Evolutionary conservation across 768 basidiomycete genomes (phyloP), one percentile per base, ranked within the genome.

Genomic region (Psilocybe cubensis): DNA sequence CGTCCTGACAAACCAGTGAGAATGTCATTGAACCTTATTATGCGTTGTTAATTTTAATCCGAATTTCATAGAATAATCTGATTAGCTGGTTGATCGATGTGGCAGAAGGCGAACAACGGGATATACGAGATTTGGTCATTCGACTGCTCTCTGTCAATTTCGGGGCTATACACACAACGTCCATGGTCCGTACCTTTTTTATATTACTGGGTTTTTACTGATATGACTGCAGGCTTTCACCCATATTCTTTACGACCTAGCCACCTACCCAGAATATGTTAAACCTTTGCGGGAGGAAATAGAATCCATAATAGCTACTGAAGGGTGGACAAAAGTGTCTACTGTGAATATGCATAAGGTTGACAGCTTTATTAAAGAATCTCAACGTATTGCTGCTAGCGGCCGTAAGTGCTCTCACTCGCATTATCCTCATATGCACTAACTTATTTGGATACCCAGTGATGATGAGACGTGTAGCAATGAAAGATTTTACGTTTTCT

Each of bases 71-170:
- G 82, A 76, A 77, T 51, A 80, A 83, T 59, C 62, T 79, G 33
- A 70, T 82, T 4, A 72, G 71, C 38, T 83, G 81, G 81, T 61
- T 82, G 6, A 64, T 82, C 38, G 77, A 77, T 31, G 66, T 67
- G 14, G 76, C 77, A 0, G 45, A 66, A 25, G 72, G 66, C 23
- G 45, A 67, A 3, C 71, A 75, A 52, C 64, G 68, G 18, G 70
- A 68, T 0, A 52, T 73, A 8, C 63, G 63, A 18, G 59, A 61
- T n/a, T 35, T 56, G n/a, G 65, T 68, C 0, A n/a, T 63, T 2
- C 67, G 72, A 5, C 55, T 79, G 5, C 63, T 79, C 4, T 47
- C 66, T 9, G 53, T 76, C 43, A 77, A 79, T 62, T 72, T 78
- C 57, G 74, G 74, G 1, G 70, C 75, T n/a, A 73, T 68, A 31